Percentiles rank a stretch among this genome's conserved stretches.
Evolutionary conservation across 306 rosid species (phyloP).

Genomic region (Citrullus colocynthis): DNA sequence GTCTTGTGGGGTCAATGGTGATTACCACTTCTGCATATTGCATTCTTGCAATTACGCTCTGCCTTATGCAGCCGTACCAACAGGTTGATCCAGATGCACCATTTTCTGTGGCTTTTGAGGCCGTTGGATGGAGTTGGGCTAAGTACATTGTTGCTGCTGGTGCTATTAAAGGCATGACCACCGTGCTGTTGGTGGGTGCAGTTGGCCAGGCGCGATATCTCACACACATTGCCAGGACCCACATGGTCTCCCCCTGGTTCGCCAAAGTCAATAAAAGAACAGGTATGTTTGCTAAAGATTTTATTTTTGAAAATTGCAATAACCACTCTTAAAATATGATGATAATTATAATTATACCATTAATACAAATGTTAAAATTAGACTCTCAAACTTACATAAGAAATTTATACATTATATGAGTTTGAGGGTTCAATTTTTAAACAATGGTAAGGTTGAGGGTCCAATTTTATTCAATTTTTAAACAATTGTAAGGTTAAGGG

Average conservation of each 20-base stretch:
- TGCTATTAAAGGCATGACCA: slow-evolving; percentile 80
- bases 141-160: slow-evolving; percentile 68
- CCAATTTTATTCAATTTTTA: too few relatives aligned
- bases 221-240: slow-evolving; percentile 81
- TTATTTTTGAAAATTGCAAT: not conserved
- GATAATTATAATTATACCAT: too few relatives aligned
- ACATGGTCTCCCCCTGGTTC: slow-evolving; percentile 82
- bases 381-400: too few relatives aligned
- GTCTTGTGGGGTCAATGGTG: slow-evolving; percentile 67
- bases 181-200: slow-evolving; percentile 45
- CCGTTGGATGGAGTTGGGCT: slow-evolving; percentile 74
- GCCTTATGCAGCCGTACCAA: slow-evolving; percentile 44
- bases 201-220: slow-evolving; percentile 82
- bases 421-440: too few relatives aligned
- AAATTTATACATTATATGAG: too few relatives aligned
- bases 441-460: too few relatives aligned
- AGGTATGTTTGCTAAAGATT: slow-evolving; percentile 6
- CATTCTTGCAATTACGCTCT: slow-evolving; percentile 45
- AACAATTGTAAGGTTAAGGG: too few relatives aligned
- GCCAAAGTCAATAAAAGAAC: slow-evolving; percentile 45
- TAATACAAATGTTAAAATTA: too few relatives aligned
- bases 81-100: slow-evolving; percentile 31
- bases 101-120: slow-evolving; percentile 45
- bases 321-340: too few relatives aligned
- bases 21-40: slow-evolving; percentile 36